A percentile compares a stretch with the other conserved stretches of the same genome.
Evolutionary conservation across 371 early-diverging fungal species (phyloP).

Genomic region (Saksenaea oblongispora): DNA sequence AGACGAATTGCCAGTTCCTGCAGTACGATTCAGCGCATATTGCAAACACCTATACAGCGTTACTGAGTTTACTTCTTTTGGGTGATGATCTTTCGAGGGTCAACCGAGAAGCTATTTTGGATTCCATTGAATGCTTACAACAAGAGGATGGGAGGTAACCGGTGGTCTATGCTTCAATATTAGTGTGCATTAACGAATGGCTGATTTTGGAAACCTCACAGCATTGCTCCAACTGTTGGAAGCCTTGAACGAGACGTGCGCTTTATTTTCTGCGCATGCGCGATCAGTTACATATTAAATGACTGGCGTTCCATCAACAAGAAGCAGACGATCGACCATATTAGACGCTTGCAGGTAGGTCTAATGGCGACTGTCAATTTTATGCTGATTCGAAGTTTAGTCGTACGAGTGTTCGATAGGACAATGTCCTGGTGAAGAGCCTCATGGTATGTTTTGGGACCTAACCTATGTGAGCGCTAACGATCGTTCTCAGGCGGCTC

Average conservation of each 20-base stretch:
- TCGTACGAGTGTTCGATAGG: slow-evolving; percentile 84
- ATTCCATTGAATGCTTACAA: slow-evolving; percentile 66
- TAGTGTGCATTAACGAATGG: slow-evolving; percentile 7
- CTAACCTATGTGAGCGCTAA: slow-evolving; percentile 81
- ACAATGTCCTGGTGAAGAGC: slow-evolving; percentile 79
- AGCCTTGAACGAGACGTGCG: slow-evolving; percentile 85
- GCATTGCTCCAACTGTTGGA: slow-evolving; percentile 67
- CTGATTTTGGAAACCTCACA: slow-evolving; percentile 17
- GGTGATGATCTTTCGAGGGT: slow-evolving; percentile 91
- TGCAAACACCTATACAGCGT: slow-evolving; percentile 93
- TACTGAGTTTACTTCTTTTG: slow-evolving; percentile 74
- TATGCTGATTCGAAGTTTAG: slow-evolving; percentile 22
- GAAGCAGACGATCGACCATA: slow-evolving; percentile 63
- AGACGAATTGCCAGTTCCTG: slow-evolving; percentile 32
- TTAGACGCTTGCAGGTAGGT: slow-evolving; percentile 63
- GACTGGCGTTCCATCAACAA: slow-evolving; percentile 87
- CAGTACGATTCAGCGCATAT: slow-evolving; percentile 72
- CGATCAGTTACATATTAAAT: slow-evolving; percentile 77
- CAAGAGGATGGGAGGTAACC: slow-evolving; percentile 73
- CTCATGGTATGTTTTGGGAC: slow-evolving; percentile 83
- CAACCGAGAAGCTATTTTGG: slow-evolving; percentile 66
- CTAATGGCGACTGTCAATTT: neutral
- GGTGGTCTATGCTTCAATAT: neutral
- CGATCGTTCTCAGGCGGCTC: slow-evolving; percentile 85
- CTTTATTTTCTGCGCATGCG: slow-evolving; percentile 90